Percentiles rank a stretch among this genome's conserved stretches.
phyloP scores from a whole-genome alignment of 345 rosid species.

The Eucalyptus dawsonii region DNA sequence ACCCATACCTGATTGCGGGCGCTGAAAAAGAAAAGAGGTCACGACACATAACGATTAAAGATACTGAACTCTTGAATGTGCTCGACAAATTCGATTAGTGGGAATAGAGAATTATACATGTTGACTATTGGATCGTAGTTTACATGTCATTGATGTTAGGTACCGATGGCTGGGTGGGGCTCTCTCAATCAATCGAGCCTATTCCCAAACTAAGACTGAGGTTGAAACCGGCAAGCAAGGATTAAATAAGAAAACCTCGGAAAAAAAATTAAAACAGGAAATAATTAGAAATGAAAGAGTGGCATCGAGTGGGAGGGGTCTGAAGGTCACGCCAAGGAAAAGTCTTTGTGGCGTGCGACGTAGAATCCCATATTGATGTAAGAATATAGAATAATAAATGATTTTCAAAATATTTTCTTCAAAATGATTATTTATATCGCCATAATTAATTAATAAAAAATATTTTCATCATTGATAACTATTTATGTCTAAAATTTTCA shows the following conservation, averaged over 20 bases:
- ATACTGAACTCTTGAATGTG: not conserved
- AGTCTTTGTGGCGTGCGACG: not conserved
- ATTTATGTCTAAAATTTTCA: not conserved
- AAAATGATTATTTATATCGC: accelerated
- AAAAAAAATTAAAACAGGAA: not conserved
- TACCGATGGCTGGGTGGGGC: not conserved
- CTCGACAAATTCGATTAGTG: not conserved
- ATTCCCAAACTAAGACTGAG: not conserved
- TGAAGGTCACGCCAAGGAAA: not conserved
- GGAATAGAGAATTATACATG: not conserved
- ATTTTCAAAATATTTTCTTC: not conserved
- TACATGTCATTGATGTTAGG: not conserved
- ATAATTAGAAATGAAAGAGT: not conserved
- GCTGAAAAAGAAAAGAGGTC: too few relatives aligned
- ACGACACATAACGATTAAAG: not conserved
- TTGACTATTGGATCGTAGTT: not conserved
- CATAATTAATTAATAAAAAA: not conserved
- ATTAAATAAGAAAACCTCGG: too few relatives aligned
- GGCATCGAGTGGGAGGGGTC: not conserved
- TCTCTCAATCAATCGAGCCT: not conserved
- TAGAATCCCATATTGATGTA: not conserved
- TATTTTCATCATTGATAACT: accelerated
- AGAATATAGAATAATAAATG: not conserved
- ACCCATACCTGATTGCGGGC: too few relatives aligned
- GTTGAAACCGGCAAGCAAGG: not conserved